These are phyloP conservation scores for Penicillium sumatraense DNA, from an alignment of 2,329 filamentous ascomycete species.

Conservation along the genomic window DNA sequence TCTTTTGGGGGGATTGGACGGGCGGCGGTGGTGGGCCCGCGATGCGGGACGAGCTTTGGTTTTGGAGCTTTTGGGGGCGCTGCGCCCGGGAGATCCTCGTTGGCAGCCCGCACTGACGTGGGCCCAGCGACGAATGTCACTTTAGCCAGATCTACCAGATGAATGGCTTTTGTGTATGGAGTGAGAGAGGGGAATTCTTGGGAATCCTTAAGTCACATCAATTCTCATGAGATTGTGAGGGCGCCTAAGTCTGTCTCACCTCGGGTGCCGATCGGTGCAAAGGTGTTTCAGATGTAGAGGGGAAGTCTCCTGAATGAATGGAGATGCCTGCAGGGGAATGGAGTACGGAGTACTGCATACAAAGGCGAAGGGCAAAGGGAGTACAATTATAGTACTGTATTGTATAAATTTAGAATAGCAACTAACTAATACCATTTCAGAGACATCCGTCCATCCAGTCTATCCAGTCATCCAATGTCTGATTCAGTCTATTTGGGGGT, in stretches of 20 bases:
- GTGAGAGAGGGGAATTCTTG: no score
- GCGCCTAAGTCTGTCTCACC: not conserved
- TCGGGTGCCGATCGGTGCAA: not conserved
- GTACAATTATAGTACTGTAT: not conserved
- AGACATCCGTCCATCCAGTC: not conserved
- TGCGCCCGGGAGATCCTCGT: not conserved
- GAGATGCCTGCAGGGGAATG: not conserved
- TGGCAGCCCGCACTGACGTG: not conserved
- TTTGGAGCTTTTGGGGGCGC: not conserved
- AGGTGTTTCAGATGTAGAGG: not conserved
- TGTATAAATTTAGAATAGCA: not conserved
- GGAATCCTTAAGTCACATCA: no score
- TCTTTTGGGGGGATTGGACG: slow-evolving; percentile 26
- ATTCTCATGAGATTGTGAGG: not conserved
- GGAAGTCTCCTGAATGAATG: not conserved
- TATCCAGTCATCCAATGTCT: not conserved
- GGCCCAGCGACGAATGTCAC: not conserved
- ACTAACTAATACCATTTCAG: not conserved
- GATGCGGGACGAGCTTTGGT: slow-evolving; percentile 27
- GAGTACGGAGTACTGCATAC: not conserved
- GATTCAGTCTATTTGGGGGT: no score
- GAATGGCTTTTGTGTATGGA: no score
- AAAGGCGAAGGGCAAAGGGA: no score
- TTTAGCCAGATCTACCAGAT: not conserved
- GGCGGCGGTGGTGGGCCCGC: slow-evolving; percentile 32